Evolutionary conservation across 345 rosid genomes (phyloP).

Genomic region (Microthlaspi erraticum): DNA sequence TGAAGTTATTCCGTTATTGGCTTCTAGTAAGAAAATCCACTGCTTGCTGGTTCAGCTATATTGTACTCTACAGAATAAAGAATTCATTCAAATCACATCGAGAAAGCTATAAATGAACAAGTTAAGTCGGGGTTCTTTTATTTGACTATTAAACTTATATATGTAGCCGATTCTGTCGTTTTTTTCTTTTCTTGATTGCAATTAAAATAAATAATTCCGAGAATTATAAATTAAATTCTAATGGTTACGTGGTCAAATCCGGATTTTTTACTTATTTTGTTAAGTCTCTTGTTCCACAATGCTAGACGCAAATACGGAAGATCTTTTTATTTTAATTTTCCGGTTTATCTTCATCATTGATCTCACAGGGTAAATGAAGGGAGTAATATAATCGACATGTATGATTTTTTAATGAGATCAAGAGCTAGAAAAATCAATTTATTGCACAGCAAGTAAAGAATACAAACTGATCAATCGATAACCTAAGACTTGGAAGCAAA

Average conservation of each 20-base stretch:
- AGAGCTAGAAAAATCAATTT: background rate
- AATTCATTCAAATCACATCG: constrained; percentile 14
- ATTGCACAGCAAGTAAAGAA: background rate
- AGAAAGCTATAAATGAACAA: constrained; percentile 27
- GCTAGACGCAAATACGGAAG: no score
- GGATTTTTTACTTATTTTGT: background rate
- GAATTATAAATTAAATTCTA: background rate
- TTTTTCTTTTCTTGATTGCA: no score
- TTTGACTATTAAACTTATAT: no score
- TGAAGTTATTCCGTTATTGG: background rate
- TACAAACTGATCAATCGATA: background rate
- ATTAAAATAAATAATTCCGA: no score
- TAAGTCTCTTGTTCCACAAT: no score
- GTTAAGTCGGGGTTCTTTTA: background rate
- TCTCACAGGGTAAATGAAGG: no score
- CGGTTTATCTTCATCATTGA: no score
- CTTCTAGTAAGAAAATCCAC: background rate
- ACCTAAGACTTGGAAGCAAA: background rate
- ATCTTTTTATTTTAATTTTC: no score
- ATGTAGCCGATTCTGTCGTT: no score
- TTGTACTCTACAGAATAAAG: constrained; percentile 16
- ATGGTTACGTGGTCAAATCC: background rate
- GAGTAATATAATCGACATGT: no score
- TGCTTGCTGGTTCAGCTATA: constrained; percentile 33
- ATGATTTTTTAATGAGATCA: no score